phyloP scores from a whole-genome alignment of 1,284 basidiomycete species.

The Cutaneotrichosporon mucoides region DNA sequence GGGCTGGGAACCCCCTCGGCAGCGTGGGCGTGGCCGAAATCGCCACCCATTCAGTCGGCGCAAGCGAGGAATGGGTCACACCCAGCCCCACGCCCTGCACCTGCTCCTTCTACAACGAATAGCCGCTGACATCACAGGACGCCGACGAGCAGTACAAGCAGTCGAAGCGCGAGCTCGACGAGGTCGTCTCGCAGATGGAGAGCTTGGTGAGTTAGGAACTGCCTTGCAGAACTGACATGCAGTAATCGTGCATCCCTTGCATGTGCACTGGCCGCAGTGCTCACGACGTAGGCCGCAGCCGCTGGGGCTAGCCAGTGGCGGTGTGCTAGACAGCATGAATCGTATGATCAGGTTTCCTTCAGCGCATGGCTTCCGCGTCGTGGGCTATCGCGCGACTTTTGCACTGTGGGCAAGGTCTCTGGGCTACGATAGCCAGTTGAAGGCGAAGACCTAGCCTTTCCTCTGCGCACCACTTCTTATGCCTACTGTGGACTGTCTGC shows the following conservation, averaged over 20 bases:
- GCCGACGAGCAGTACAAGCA: constrained; percentile 66
- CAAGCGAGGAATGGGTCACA: no score
- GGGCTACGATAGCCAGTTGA: no score
- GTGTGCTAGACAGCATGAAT: constrained; percentile 12
- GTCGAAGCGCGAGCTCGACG: constrained; percentile 81
- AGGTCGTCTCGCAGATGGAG: constrained; percentile 77
- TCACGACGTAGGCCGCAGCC: constrained; percentile 1
- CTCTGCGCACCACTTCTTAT: no score
- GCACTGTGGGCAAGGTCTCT: neutral
- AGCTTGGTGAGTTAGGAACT: constrained; percentile 53
- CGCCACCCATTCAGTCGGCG: no score
- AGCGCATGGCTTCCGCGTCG: no score
- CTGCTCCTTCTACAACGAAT: no score
- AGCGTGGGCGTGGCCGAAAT: no score
- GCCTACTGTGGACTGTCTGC: no score
- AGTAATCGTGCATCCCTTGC: constrained; percentile 1
- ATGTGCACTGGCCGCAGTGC: constrained; percentile 3
- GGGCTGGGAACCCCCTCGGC: no score
- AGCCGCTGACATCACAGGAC: constrained; percentile 56
- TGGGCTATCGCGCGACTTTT: neutral
- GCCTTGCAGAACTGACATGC: neutral
- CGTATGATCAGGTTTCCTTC: neutral
- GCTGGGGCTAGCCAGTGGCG: constrained; percentile 1
- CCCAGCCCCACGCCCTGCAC: no score
- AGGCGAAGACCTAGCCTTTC: no score